Conservation (phyloP, 2,329 filamentous ascomycete genomes). For the Botrytis byssoidea region DNA sequence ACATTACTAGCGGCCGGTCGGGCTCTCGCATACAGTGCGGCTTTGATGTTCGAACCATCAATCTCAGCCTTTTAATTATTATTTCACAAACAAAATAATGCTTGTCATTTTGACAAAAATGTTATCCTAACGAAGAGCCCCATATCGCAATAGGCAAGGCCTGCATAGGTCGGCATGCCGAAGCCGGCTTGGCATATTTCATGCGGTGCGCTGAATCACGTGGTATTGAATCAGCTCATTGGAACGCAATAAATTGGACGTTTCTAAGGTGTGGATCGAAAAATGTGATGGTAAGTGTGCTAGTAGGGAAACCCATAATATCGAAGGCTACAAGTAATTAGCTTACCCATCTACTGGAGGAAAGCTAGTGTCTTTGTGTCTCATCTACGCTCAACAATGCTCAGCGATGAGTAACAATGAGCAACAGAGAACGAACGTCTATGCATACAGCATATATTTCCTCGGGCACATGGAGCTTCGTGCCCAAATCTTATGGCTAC, state of each 20-base stretch:
- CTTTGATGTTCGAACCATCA: not conserved
- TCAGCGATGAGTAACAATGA: not conserved
- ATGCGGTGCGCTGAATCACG: not conserved
- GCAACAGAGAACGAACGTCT: not conserved
- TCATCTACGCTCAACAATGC: not conserved
- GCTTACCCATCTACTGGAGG: too few species aligned
- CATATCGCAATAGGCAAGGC: not conserved
- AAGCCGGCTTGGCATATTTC: not conserved
- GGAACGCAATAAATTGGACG: not conserved
- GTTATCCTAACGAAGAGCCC: not conserved
- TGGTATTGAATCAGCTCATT: too few species aligned
- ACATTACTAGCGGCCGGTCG: not conserved
- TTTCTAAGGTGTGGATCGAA: accelerated
- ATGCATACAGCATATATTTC: not conserved
- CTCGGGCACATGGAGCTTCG: not conserved
- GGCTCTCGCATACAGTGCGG: not conserved
- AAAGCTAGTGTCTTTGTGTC: not conserved
- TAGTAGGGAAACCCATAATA: not conserved
- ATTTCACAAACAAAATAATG: not conserved
- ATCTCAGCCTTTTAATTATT: not conserved
- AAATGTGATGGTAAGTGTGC: not conserved
- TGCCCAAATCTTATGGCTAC: not conserved
- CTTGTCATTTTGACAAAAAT: not conserved
- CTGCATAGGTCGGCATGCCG: not conserved
- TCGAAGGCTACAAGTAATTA: too few species aligned